Percentiles rank a stretch among this genome's conserved stretches.
phyloP scores from a whole-genome alignment of 1,284 basidiomycete species.

The Dichomitus squalens region DNA sequence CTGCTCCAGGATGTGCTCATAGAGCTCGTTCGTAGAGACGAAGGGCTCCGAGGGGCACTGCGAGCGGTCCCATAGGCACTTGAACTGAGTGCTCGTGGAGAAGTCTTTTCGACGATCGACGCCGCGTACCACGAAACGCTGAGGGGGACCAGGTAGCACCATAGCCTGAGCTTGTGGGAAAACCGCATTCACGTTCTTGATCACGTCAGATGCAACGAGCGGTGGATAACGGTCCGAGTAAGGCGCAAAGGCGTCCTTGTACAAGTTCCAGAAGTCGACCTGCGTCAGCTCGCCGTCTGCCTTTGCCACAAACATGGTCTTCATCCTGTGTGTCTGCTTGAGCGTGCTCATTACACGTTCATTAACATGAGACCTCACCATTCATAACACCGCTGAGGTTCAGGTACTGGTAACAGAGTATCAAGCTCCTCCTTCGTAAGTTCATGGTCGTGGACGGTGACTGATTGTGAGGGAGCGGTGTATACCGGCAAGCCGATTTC shows the following conservation, averaged over 20 bases:
- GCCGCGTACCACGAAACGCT: slow-evolving; percentile 80
- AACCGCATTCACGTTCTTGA: slow-evolving; percentile 80
- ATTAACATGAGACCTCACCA: slow-evolving; percentile 51
- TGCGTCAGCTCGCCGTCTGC: slow-evolving; percentile 80
- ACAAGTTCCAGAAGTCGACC: slow-evolving; percentile 88
- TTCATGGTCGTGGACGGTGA: slow-evolving; percentile 55
- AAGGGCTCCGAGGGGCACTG: slow-evolving; percentile 54
- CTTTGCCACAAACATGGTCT: slow-evolving; percentile 71
- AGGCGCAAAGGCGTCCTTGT: slow-evolving; percentile 71
- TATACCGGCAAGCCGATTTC: slow-evolving; percentile 61
- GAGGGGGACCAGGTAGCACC: slow-evolving; percentile 71
- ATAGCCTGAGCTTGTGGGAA: slow-evolving; percentile 83
- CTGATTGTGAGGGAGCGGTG: slow-evolving; percentile 53
- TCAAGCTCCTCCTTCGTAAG: slow-evolving; percentile 70
- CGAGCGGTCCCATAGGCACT: slow-evolving; percentile 68
- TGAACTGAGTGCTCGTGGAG: slow-evolving; percentile 56
- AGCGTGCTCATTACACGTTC: background rate
- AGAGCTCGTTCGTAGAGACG: slow-evolving; percentile 57
- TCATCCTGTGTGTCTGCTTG: slow-evolving; percentile 67
- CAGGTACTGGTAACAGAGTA: slow-evolving; percentile 53
- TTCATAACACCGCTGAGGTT: slow-evolving; percentile 77
- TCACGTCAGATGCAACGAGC: slow-evolving; percentile 83
- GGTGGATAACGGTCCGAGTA: slow-evolving; percentile 57
- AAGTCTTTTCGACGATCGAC: slow-evolving; percentile 68
- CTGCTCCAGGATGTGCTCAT: slow-evolving; percentile 60